These are phyloP conservation scores for Neonectria coccinea DNA, from an alignment of 2,329 filamentous ascomycete species.

Conservation along the genomic window DNA sequence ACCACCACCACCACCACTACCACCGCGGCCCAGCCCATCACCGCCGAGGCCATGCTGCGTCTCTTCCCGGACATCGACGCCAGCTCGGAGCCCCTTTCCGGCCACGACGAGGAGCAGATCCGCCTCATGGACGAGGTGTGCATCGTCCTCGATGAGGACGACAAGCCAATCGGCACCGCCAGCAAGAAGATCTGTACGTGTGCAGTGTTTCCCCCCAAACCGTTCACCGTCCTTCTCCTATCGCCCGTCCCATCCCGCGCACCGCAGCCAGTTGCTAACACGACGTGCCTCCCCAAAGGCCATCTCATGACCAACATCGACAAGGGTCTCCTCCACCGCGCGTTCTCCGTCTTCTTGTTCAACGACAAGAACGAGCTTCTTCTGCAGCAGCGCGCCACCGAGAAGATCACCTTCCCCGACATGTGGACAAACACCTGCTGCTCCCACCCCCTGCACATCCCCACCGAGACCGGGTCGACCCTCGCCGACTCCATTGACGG, in stretches of 20 bases:
- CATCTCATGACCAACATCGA: constrained; percentile 99
- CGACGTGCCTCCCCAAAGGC: constrained; percentile 63
- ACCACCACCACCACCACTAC: constrained; percentile 56
- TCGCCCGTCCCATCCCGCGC: neutral
- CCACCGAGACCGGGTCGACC: constrained; percentile 88
- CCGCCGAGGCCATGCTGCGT: constrained; percentile 85
- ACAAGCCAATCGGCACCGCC: constrained; percentile 91
- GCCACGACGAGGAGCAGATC: constrained; percentile 98
- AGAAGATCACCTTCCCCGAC: constrained; percentile 99
- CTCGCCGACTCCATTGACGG: constrained; percentile 84
- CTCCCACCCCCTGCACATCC: constrained; percentile 93
- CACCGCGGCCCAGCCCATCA: constrained; percentile 72
- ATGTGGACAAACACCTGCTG: constrained; percentile 99
- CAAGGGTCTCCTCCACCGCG: constrained; percentile 93
- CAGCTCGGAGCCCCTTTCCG: constrained; percentile 79
- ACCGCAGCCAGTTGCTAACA: constrained; percentile 28
- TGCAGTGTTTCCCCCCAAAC: neutral
- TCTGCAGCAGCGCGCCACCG: constrained; percentile 91
- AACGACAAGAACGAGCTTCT: constrained; percentile 92
- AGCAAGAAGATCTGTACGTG: constrained; percentile 96
- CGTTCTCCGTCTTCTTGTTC: constrained; percentile 98
- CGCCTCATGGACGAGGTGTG: constrained; percentile 98
- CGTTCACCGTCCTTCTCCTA: constrained; percentile 1
- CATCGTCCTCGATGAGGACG: constrained; percentile 94
- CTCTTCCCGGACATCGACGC: constrained; percentile 88